Conservation (phyloP, 1,139 yeast genomes). For the Geotrichum siamense region DNA sequence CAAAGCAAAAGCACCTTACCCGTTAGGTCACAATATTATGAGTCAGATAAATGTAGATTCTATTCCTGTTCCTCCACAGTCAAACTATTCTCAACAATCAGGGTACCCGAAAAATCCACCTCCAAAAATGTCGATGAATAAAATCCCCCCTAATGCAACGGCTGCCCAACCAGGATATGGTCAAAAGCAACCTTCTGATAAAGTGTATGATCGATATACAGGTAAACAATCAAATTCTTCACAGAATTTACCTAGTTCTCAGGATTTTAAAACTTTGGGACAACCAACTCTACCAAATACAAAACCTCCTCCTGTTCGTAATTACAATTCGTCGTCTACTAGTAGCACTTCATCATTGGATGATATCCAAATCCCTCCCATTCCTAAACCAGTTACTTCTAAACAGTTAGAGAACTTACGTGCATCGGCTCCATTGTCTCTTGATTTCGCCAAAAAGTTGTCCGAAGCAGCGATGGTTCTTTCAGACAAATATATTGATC, state of each 20-base stretch:
- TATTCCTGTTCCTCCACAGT: slow-evolving; percentile 21
- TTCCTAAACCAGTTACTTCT: slow-evolving; percentile 24
- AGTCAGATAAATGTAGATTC: slow-evolving; percentile 10
- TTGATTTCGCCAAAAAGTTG: slow-evolving; percentile 36
- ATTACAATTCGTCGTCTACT: slow-evolving; percentile 20
- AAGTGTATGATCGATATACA: too few relatives aligned
- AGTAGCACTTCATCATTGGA: slow-evolving; percentile 5
- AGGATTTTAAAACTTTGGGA: too few relatives aligned
- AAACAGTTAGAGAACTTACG: slow-evolving; percentile 31
- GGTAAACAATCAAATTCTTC: too few relatives aligned
- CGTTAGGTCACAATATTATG: slow-evolving; percentile 17
- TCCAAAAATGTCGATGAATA: slow-evolving; percentile 26
- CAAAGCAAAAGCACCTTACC: slow-evolving; percentile 17
- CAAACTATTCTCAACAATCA: too few relatives aligned
- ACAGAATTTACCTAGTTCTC: too few relatives aligned
- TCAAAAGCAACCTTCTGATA: too few relatives aligned
- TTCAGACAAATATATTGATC: slow-evolving; percentile 30
- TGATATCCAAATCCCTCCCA: slow-evolving; percentile 9
- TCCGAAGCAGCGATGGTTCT: slow-evolving; percentile 33
- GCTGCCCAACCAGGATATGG: too few relatives aligned
- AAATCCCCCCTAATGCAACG: slow-evolving; percentile 26
- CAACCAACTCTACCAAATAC: too few relatives aligned
- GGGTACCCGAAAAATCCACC: too few relatives aligned
- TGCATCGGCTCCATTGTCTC: slow-evolving; percentile 26
- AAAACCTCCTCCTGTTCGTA: slow-evolving; percentile 29